A percentile compares a stretch with the other conserved stretches of the same genome.
Conservation (phyloP, 1,139 yeast genomes). For the Candida glucosophila region DNA sequence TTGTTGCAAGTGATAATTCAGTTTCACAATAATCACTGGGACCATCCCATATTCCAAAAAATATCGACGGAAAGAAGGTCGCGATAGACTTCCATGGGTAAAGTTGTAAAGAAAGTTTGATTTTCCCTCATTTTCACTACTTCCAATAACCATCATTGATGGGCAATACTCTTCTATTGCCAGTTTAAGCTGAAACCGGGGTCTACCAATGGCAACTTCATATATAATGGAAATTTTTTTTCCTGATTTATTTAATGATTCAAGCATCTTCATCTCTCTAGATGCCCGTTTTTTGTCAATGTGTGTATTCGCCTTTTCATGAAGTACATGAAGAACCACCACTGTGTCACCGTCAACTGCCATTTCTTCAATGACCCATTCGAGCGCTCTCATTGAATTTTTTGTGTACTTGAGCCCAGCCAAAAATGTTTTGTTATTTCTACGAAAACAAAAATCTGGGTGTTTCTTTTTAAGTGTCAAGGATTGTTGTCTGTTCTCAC, state of each 20-base stretch:
- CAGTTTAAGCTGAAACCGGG: slow-evolving; percentile 43
- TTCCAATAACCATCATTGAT: slow-evolving; percentile 55
- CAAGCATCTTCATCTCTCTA: slow-evolving; percentile 31
- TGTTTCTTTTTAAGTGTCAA: slow-evolving; percentile 50
- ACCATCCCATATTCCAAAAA: slow-evolving; percentile 60
- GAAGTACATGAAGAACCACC: slow-evolving; percentile 51
- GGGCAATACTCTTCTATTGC: slow-evolving; percentile 60
- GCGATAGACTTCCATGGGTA: slow-evolving; percentile 15
- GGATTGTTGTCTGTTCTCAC: slow-evolving; percentile 32
- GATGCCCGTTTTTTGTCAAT: slow-evolving; percentile 26
- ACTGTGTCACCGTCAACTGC: slow-evolving; percentile 58
- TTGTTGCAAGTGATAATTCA: slow-evolving; percentile 36
- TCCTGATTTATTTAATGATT: slow-evolving; percentile 36
- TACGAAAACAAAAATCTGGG: slow-evolving; percentile 42
- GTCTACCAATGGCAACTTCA: slow-evolving; percentile 58
- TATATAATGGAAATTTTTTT: slow-evolving; percentile 47
- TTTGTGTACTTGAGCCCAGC: slow-evolving; percentile 53
- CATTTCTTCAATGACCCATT: slow-evolving; percentile 61
- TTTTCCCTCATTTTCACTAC: slow-evolving; percentile 27
- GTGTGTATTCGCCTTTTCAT: slow-evolving; percentile 23
- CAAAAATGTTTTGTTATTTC: slow-evolving; percentile 54
- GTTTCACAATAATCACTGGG: slow-evolving; percentile 63
- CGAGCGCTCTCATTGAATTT: slow-evolving; percentile 51
- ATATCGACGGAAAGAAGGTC: too few species aligned
- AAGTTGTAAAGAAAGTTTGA: slow-evolving; percentile 30